Evolutionary conservation across 495 filamentous ascomycete genomes (phyloP).

Genomic region (Penicillium cataractarum): DNA sequence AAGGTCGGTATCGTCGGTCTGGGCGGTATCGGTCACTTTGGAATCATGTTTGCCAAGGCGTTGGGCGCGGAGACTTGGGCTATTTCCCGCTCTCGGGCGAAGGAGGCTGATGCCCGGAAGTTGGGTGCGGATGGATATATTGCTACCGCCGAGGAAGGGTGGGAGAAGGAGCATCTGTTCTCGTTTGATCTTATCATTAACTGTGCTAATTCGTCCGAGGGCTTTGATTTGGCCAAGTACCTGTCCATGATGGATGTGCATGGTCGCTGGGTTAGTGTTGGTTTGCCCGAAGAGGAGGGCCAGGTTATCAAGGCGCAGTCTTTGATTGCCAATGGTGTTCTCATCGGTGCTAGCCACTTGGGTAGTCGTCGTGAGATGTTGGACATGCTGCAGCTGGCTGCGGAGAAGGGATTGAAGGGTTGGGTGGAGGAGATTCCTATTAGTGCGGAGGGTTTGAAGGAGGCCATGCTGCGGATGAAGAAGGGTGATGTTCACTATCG

Average conservation of each 20-base stretch:
- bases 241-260: conserved; percentile 81
- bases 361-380: conserved; percentile 80
- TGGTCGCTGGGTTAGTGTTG: conserved; percentile 80
- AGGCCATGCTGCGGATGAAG: conserved; percentile 67
- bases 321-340: conserved; percentile 74
- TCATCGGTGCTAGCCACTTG: conserved; percentile 81
- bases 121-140: conserved; percentile 79
- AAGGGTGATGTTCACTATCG: conserved; percentile 73
- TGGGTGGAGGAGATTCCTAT: conserved; percentile 82
- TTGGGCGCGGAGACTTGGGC: conserved; percentile 72
- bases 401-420: conserved; percentile 76
- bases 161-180: conserved; percentile 57
- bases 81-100: conserved; percentile 67
- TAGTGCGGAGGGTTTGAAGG: conserved; percentile 66
- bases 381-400: conserved; percentile 80
- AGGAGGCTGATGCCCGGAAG: conserved; percentile 67
- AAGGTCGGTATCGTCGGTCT: conserved; percentile 80
- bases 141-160: conserved; percentile 66
- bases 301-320: conserved; percentile 75
- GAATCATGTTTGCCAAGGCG: conserved; percentile 70
- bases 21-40: conserved; percentile 78
- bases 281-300: conserved; percentile 79
- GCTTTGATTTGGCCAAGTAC: conserved; percentile 71
- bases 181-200: conserved; percentile 78
- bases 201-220: conserved; percentile 68